Conservation (phyloP, 2,329 filamentous ascomycete species). For the Capronia coronata region DNA sequence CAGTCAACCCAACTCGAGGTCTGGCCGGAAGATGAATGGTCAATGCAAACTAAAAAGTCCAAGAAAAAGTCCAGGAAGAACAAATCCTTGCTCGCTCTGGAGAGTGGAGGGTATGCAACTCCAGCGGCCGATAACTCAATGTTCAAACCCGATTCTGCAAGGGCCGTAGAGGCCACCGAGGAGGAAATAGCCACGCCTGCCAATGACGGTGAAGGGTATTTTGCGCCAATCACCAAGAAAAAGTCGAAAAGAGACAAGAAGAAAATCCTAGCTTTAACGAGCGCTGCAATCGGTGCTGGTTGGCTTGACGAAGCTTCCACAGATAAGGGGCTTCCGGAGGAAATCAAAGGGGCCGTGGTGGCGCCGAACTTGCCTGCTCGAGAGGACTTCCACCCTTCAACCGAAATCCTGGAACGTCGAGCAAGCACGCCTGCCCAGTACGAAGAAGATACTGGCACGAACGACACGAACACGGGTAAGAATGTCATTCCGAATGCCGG, state of each 20-base stretch:
- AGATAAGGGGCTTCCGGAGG: background rate
- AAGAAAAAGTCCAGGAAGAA: constrained; percentile 15
- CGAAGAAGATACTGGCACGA: no score
- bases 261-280: background rate
- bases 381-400: background rate
- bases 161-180: no score
- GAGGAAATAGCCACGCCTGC: no score
- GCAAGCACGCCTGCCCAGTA: no score
- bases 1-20: background rate
- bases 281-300: background rate
- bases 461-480: no score
- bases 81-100: constrained; percentile 1
- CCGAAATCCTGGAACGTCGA: background rate
- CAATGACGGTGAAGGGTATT: constrained; percentile 9
- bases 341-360: background rate
- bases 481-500: no score
- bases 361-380: background rate
- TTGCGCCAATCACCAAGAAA: background rate
- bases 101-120: background rate
- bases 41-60: constrained; percentile 32
- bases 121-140: background rate
- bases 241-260: constrained; percentile 25
- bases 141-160: background rate
- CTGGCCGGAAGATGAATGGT: constrained; percentile 14
- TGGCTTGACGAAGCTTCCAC: background rate